Evolutionary conservation across 306 rosid species (phyloP).

Genomic region (Fragaria vesca): DNA sequence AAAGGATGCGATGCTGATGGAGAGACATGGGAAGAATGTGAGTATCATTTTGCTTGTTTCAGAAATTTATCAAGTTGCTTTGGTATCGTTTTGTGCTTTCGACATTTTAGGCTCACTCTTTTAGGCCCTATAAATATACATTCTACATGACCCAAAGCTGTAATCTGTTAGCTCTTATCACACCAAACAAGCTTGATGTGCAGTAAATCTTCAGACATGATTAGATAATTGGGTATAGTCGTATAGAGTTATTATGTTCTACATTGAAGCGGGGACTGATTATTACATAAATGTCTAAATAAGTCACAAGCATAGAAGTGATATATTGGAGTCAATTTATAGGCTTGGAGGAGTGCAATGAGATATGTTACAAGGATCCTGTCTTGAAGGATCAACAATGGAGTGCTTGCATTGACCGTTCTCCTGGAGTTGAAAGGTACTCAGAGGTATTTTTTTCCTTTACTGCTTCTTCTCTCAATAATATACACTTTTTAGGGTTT

Average conservation of each 20-base stretch:
- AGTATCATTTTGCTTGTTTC: slow-evolving; percentile 28
- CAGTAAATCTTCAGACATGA: background rate
- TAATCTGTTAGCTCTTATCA: background rate
- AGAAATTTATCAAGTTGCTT: background rate
- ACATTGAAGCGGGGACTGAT: background rate
- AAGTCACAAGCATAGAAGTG: background rate
- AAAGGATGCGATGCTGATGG: slow-evolving; percentile 79
- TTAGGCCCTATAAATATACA: background rate
- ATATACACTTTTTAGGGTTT: background rate
- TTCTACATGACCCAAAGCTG: background rate
- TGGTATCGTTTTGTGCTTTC: background rate
- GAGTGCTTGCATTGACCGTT: slow-evolving; percentile 95
- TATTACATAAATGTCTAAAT: background rate
- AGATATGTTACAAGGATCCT: slow-evolving; percentile 90
- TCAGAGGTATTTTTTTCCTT: slow-evolving; percentile 55
- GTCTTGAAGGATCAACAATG: slow-evolving; percentile 83
- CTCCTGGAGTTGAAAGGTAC: slow-evolving; percentile 74
- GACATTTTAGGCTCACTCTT: background rate
- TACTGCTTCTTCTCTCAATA: background rate
- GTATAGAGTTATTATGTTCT: no score
- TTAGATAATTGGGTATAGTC: background rate
- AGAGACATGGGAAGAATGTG: slow-evolving; percentile 83
- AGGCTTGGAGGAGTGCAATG: slow-evolving; percentile 82
- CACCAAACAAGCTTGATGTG: background rate
- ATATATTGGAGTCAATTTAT: slow-evolving; percentile 14